Base-by-base conservation (phyloP, 768 basidiomycete genomes). In the Rhizopogon vulgaris region DNA sequence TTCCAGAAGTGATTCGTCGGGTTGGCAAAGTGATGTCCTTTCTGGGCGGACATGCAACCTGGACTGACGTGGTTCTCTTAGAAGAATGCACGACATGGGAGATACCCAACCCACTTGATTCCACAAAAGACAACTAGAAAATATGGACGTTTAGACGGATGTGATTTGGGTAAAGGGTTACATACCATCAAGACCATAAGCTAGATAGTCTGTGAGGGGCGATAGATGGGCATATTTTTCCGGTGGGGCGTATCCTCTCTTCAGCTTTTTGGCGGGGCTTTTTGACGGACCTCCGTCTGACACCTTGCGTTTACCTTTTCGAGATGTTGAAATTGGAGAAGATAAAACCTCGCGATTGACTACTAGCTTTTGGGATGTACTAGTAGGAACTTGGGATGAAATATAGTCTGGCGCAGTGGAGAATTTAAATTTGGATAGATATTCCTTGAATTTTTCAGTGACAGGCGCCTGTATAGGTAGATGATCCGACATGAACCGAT, bases 1-100 rank as follows among this genome's bases (percentile, higher is more conserved):
- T 68, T 71, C 86, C 87, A 92, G 65, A 92, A 92, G 56, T 90
- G 88, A 60, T 94, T 93, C 2, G 83, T 83, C 0, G 83, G 83
- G 60, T 86, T 80, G 1, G 83, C 86, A 58, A 83, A 94, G 63
- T 93, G 90, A 63, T 89, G 86, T 0, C 90, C 90, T 3, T 74
- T 72, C 52, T 74, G 73, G 0, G 86, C 83, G 0, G 89, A 90
- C 62, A 71, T 76, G 56, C 76, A 66, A 1, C 88, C 90, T 2
- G 86, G 86, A 60, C 85, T 90, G 41, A 0, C 9, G 34, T 6
- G 18, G 6, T 15, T 25, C 54, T 34, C 54, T 28, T 36, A 49
- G n/a, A 45, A 34, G 30, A 18, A n/a, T 45, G 38, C 12, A 32
- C 42, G 3, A 5, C 9, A 8, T 1, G 15, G 22, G 14, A 6